Percentiles rank a stretch among this genome's conserved stretches.
These are phyloP conservation scores for Leccinum obscurum DNA, from an alignment of 768 basidiomycete genomes.

Conservation along the genomic window DNA sequence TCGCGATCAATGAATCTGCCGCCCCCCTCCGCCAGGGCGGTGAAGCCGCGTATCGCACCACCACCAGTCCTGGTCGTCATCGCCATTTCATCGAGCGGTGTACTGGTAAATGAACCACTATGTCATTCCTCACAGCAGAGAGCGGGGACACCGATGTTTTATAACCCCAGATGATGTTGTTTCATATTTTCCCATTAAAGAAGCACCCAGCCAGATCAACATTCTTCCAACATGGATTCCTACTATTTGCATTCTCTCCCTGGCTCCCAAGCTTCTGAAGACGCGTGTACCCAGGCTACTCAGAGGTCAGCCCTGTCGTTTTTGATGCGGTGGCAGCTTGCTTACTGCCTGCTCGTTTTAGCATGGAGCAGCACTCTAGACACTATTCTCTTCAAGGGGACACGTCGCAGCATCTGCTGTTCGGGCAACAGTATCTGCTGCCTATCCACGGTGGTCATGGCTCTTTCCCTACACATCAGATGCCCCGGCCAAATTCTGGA, in stretches of 20 bases:
- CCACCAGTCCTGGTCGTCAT: slow-evolving; percentile 24
- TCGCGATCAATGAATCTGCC: slow-evolving; percentile 23
- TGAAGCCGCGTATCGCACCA: slow-evolving; percentile 26
- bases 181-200: slow-evolving; percentile 23
- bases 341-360: slow-evolving; percentile 14
- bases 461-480: slow-evolving; percentile 1
- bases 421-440: neutral
- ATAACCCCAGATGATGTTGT: slow-evolving; percentile 18
- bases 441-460: neutral
- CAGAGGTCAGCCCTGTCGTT: slow-evolving; percentile 17
- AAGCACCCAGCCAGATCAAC: slow-evolving; percentile 16
- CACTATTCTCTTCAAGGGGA: slow-evolving; percentile 1
- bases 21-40: slow-evolving; percentile 22
- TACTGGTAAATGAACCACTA: slow-evolving; percentile 19
- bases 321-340: slow-evolving; percentile 5
- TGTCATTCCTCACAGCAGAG: slow-evolving; percentile 18
- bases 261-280: slow-evolving; percentile 2
- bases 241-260: slow-evolving; percentile 12
- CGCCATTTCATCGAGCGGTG: slow-evolving; percentile 24
- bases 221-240: slow-evolving; percentile 20
- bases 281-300: slow-evolving; percentile 2
- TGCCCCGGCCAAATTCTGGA: neutral
- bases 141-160: slow-evolving; percentile 19
- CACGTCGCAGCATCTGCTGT: neutral
- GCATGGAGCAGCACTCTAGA: slow-evolving; percentile 8